Base-by-base conservation (phyloP, 2,329 filamentous ascomycete species). In the Ophiostoma angusticollis region DNA sequence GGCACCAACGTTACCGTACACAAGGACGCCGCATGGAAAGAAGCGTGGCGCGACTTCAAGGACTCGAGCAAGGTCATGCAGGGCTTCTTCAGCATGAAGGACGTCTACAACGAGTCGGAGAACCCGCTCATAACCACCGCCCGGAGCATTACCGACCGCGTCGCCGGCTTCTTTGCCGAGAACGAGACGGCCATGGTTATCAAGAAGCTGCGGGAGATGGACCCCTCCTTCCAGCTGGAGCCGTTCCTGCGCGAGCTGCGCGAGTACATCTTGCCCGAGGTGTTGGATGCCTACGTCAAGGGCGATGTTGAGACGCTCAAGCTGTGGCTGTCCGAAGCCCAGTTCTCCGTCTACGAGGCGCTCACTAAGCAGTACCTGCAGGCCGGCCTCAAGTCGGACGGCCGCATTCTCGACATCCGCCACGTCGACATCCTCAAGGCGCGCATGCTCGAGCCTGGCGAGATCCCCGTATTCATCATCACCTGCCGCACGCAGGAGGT, bases 121-220 rank as follows among this genome's bases (percentile, higher is more conserved):
- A 98, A 98, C 59, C 89, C 91, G 6, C 70, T 98, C 31, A 84
- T 98, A 47, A 83, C 79, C 33, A 96, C 89, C 0, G 91, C 87
- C 1, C 81, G 91, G 55, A 86, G 84, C 58, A 94, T 98, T 50
- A 89, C 87, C 23, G 91, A 98, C 59, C 77, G 82, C 42, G 78
- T 98, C 28, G 85, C 83, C 33, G 86, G 91, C 21, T 98, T 95
- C 65, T 98, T 98, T 50, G 91, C 91, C 45, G 91, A 98, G 61
- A 98, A 96, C 59, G 91, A 98, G 65, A 95, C 86, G 0, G 91
- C 91, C 22, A 81, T 80, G 72, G 91, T 98, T 25, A 93, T 96
- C 65, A 96, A 95, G 67, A 93, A 89, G 60, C 93, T 98, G 70
- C 80, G 89, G 33, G 75, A 87, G 52, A 95, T 96, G 76, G 91